phyloP scores from a whole-genome alignment of 768 basidiomycete species.

The Termitomyces sp. region DNA sequence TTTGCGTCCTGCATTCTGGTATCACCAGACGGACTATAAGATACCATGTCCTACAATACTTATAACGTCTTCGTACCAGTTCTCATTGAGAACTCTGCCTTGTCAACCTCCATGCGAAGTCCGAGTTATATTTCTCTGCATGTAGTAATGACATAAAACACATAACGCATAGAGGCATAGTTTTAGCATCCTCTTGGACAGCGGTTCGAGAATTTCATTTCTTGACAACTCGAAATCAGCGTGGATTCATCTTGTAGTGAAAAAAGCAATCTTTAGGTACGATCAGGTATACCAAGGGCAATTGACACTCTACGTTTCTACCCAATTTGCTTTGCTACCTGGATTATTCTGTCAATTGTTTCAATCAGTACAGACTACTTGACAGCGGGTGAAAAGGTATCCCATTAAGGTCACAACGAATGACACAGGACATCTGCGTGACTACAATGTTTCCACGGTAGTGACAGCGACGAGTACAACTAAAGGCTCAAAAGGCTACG shows the following conservation, averaged over 20 bases:
- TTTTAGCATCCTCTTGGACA: background rate
- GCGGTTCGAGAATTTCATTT: background rate
- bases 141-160: background rate
- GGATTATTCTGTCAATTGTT: background rate
- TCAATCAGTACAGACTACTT: background rate
- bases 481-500: conserved; percentile 28
- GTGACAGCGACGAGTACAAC: background rate
- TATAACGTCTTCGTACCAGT: too few relatives aligned
- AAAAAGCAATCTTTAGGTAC: background rate
- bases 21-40: background rate
- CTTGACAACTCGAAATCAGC: background rate
- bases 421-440: background rate
- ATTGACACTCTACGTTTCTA: background rate
- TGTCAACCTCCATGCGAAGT: too few relatives aligned
- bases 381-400: background rate
- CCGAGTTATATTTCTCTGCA: background rate
- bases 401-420: background rate
- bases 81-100: too few relatives aligned
- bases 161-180: background rate
- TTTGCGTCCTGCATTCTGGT: background rate
- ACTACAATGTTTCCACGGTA: background rate
- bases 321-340: background rate
- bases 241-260: background rate
- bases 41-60: too few relatives aligned
- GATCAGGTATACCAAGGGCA: background rate